phyloP scores from a whole-genome alignment of 257 asterid species.

The Craterostigma plantagineum region DNA sequence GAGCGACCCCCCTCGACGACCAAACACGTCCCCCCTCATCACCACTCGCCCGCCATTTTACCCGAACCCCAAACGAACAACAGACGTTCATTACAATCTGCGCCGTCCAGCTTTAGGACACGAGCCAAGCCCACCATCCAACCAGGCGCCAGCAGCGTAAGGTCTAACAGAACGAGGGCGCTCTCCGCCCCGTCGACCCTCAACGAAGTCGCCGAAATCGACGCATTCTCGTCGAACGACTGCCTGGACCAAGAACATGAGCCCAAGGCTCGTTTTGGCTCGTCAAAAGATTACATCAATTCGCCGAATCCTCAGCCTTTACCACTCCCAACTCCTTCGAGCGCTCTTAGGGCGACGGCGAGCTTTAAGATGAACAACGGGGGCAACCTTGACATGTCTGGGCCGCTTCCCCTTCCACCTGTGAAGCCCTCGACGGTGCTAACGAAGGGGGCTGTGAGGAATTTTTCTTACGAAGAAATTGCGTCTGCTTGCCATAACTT shows the following conservation, averaged over 20 bases:
- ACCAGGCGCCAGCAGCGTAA: constrained; percentile 15
- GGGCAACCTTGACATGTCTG: constrained; percentile 61
- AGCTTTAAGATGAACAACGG: constrained; percentile 58
- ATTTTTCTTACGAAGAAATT: constrained; percentile 56
- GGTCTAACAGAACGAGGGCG: constrained; percentile 35
- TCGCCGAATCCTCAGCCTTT: constrained; percentile 86
- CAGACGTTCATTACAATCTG: constrained; percentile 63
- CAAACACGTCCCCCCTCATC: constrained; percentile 37
- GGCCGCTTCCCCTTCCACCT: constrained; percentile 83
- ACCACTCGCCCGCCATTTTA: constrained; percentile 44
- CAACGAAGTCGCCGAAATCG: constrained; percentile 43
- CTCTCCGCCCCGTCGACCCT: constrained; percentile 76
- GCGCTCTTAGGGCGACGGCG: constrained; percentile 31
- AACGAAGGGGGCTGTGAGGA: constrained; percentile 30
- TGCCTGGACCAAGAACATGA: constrained; percentile 47
- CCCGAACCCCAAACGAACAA: constrained; percentile 91
- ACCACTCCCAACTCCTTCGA: constrained; percentile 72
- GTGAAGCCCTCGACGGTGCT: constrained; percentile 29
- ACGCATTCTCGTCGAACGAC: constrained; percentile 27
- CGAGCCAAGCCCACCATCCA: constrained; percentile 45
- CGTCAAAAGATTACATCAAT: too few relatives aligned
- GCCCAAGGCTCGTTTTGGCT: constrained; percentile 38
- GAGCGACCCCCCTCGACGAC: constrained; percentile 29
- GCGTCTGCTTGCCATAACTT: constrained; percentile 86
- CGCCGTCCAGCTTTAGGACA: constrained; percentile 80